Percentiles rank a stretch among this genome's conserved stretches.
phyloP scores from a whole-genome alignment of 257 asterid genomes.

The Solanum virginianum region DNA sequence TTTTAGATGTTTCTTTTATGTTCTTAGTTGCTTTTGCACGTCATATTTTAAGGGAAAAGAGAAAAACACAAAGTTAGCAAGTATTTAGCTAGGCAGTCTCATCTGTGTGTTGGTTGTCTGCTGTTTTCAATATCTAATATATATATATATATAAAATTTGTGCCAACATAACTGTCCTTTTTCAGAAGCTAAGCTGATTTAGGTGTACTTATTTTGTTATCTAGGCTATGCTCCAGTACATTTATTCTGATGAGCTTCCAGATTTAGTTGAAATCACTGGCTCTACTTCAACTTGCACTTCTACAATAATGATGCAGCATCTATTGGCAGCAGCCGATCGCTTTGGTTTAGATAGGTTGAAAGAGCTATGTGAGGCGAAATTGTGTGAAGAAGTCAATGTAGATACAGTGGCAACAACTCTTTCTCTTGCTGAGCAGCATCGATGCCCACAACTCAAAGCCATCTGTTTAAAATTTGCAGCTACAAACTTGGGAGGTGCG shows the following conservation, averaged over 20 bases:
- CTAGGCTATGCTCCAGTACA: slow-evolving; percentile 84
- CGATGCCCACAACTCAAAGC: slow-evolving; percentile 76
- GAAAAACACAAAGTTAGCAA: neutral
- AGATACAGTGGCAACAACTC: slow-evolving; percentile 86
- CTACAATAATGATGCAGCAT: slow-evolving; percentile 79
- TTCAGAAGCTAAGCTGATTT: neutral
- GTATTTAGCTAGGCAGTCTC: neutral
- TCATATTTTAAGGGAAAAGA: neutral
- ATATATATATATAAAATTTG: neutral
- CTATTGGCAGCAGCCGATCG: slow-evolving; percentile 96
- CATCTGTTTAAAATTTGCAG: slow-evolving; percentile 88
- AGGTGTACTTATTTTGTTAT: slow-evolving; percentile 9
- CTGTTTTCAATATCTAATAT: neutral
- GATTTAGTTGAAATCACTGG: slow-evolving; percentile 43
- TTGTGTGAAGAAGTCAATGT: slow-evolving; percentile 62
- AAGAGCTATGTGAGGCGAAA: slow-evolving; percentile 76
- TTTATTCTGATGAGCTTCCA: slow-evolving; percentile 72
- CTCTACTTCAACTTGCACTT: slow-evolving; percentile 41
- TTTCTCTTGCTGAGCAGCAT: slow-evolving; percentile 88
- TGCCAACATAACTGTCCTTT: neutral
- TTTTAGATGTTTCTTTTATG: neutral
- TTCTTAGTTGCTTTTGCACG: neutral
- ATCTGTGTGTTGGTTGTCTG: neutral
- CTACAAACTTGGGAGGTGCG: slow-evolving; percentile 99
- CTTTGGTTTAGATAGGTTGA: slow-evolving; percentile 83